phyloP scores from a whole-genome alignment of 352 stramenopile species.

The Pythium grandisporangium region DNA sequence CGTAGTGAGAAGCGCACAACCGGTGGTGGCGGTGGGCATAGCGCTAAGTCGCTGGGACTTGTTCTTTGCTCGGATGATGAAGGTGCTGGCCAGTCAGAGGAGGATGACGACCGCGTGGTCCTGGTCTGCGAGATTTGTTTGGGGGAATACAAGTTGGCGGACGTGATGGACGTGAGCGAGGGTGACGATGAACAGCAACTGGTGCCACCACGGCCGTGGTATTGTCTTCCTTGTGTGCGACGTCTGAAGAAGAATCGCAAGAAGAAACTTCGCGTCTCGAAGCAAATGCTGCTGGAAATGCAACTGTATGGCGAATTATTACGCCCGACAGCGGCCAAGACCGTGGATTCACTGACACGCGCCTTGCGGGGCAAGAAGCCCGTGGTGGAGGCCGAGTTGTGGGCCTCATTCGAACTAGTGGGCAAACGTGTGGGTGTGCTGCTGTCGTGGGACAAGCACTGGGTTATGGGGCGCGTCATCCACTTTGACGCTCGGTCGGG shows the following conservation, averaged over 20 bases:
- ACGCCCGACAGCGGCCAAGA: constrained; percentile 53
- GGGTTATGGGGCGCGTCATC: constrained; percentile 59
- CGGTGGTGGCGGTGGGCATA: too few relatives aligned
- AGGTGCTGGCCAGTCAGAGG: constrained; percentile 16
- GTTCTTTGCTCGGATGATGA: constrained; percentile 38
- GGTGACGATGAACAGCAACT: constrained; percentile 20
- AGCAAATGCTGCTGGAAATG: constrained; percentile 83
- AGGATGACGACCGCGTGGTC: constrained; percentile 27
- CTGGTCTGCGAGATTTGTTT: constrained; percentile 78
- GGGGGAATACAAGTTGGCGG: constrained; percentile 59
- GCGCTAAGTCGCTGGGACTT: too few relatives aligned
- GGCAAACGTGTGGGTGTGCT: constrained; percentile 60
- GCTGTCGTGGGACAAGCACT: constrained; percentile 71
- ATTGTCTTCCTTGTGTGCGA: constrained; percentile 51
- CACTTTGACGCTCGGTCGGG: constrained; percentile 43
- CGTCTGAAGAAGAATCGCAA: constrained; percentile 71
- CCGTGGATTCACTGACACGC: constrained; percentile 30
- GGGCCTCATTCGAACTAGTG: constrained; percentile 48
- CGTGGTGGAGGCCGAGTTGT: constrained; percentile 29
- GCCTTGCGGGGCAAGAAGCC: constrained; percentile 40
- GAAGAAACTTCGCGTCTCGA: constrained; percentile 70
- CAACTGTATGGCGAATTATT: constrained; percentile 64
- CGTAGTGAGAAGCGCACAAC: too few relatives aligned
- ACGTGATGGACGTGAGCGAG: too few relatives aligned
- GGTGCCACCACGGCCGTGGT: constrained; percentile 59